phyloP scores from a whole-genome alignment of 192 early-diverging fungal species.

The Coemansia sp. region DNA sequence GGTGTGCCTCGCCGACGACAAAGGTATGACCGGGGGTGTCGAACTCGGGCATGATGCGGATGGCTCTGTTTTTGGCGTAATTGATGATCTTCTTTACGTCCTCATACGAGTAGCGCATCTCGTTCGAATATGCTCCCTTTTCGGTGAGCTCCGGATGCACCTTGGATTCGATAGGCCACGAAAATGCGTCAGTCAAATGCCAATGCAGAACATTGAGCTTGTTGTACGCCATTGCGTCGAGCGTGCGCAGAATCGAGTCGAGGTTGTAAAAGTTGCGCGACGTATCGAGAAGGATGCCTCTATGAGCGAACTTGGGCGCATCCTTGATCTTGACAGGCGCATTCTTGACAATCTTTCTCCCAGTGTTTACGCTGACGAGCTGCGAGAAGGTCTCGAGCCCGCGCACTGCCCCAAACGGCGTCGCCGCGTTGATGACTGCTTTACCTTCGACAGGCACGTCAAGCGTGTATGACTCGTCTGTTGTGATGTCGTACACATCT shows the following conservation, averaged over 20 bases:
- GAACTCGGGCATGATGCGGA: slow-evolving; percentile 88
- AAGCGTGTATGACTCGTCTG: slow-evolving; percentile 73
- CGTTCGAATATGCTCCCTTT: slow-evolving; percentile 67
- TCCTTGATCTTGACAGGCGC: slow-evolving; percentile 64
- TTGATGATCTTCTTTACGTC: slow-evolving; percentile 73
- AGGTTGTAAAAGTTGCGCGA: slow-evolving; percentile 70
- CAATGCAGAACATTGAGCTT: slow-evolving; percentile 84
- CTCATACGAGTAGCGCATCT: slow-evolving; percentile 70
- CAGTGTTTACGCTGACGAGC: slow-evolving; percentile 60
- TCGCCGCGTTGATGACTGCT: slow-evolving; percentile 62
- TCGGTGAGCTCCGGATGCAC: slow-evolving; percentile 63
- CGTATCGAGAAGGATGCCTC: slow-evolving; percentile 75
- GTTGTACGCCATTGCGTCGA: slow-evolving; percentile 70
- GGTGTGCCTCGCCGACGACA: slow-evolving; percentile 58
- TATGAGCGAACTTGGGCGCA: slow-evolving; percentile 64
- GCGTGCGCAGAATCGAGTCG: slow-evolving; percentile 60
- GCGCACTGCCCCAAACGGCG: slow-evolving; percentile 71
- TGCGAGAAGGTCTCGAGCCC: slow-evolving; percentile 79
- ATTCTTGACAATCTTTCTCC: slow-evolving; percentile 58
- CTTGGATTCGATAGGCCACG: slow-evolving; percentile 73
- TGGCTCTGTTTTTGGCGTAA: slow-evolving; percentile 74
- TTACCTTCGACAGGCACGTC: slow-evolving; percentile 58
- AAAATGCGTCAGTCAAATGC: slow-evolving; percentile 70
- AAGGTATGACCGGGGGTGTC: slow-evolving; percentile 82
- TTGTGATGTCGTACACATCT: slow-evolving; percentile 60